A percentile compares a stretch with the other conserved stretches of the same genome.
These are phyloP conservation scores for Colletotrichum cuscutae DNA, from an alignment of 2,329 filamentous ascomycete genomes.

Conservation along the genomic window DNA sequence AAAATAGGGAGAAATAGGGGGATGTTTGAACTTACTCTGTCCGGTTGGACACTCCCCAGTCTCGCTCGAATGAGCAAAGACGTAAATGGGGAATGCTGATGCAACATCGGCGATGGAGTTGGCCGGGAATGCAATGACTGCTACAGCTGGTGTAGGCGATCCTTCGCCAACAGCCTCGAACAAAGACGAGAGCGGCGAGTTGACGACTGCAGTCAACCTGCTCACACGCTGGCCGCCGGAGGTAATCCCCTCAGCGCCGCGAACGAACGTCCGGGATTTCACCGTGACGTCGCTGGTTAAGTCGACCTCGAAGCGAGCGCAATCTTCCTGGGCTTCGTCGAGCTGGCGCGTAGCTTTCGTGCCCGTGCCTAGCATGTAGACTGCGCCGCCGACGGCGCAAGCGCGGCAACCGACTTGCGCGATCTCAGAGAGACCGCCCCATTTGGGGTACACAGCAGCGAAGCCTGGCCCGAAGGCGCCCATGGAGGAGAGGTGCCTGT, in stretches of 20 bases:
- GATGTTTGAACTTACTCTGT: constrained; percentile 81
- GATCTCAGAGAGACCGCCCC: constrained; percentile 89
- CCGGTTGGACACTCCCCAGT: constrained; percentile 89
- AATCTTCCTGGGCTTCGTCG: constrained; percentile 40
- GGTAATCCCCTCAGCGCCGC: constrained; percentile 47
- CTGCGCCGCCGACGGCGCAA: constrained; percentile 87
- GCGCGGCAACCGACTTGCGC: constrained; percentile 92
- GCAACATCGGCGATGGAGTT: constrained; percentile 52
- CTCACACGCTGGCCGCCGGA: constrained; percentile 53
- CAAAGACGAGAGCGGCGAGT: constrained; percentile 70
- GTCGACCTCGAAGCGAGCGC: constrained; percentile 51
- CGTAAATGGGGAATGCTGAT: constrained; percentile 62
- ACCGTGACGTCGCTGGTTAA: constrained; percentile 69
- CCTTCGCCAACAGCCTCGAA: constrained; percentile 81
- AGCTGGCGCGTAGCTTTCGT: constrained; percentile 53
- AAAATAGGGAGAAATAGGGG: constrained; percentile 30
- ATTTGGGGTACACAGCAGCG: constrained; percentile 90
- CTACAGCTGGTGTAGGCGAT: constrained; percentile 78
- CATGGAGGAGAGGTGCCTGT: constrained; percentile 85
- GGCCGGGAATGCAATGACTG: constrained; percentile 73
- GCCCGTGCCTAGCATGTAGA: constrained; percentile 86
- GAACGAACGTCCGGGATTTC: constrained; percentile 64
- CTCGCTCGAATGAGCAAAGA: constrained; percentile 84
- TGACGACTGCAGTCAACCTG: constrained; percentile 75
- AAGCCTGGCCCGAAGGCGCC: constrained; percentile 91